Evolutionary conservation across 2,329 filamentous ascomycete species (phyloP), one percentile per base, ranked within the genome.

Genomic region (Penicillium sp.): DNA sequence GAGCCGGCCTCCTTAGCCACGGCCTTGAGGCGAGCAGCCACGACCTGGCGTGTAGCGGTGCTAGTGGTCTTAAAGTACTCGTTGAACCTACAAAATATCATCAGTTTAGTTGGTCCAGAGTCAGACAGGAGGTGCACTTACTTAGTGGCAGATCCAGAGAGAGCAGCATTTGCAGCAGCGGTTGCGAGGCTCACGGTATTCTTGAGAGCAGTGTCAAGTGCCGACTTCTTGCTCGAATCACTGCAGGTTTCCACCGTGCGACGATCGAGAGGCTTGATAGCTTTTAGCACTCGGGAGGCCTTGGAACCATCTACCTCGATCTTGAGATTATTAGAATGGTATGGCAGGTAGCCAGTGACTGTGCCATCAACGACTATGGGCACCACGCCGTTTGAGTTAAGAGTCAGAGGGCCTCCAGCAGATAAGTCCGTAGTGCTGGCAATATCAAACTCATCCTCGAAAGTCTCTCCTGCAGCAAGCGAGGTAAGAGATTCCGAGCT

Each of bases 31-130:
- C 74, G 74, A n/a, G 65, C 69, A 2, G 81, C 75, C 7, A 87
- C 83, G 1, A 73, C 76, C 47, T 67, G 75, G 38, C 80, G 78
- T 9, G 75, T 76, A 3, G 70, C 57, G n/a, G 69, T 58, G 11
- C 73, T 70, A 27, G 79, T 80, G 0, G 79, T 80, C 73, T 85
- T 87, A 79, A 88, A 89, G 76, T 85, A 88, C 65, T 85, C 63
- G 0, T 27, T 32, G 57, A 70, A 68, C 30, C 47, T 51, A 23
- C 19, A 4, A 4, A 6, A 29, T 6, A 6, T 3, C 11, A 18
- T 51, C 13, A 51, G 32, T 14, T 38, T 30, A 14, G 1, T 29
- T 14, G 19, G 14, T 5, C 7, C 2, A 14, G 7, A 42, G 13
- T 16, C 14, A 6, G 13, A 9, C 3, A 7, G 11, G 10, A 34